Base-by-base conservation (phyloP, 805 yeast genomes). In the Metschnikowia dekortorum region DNA sequence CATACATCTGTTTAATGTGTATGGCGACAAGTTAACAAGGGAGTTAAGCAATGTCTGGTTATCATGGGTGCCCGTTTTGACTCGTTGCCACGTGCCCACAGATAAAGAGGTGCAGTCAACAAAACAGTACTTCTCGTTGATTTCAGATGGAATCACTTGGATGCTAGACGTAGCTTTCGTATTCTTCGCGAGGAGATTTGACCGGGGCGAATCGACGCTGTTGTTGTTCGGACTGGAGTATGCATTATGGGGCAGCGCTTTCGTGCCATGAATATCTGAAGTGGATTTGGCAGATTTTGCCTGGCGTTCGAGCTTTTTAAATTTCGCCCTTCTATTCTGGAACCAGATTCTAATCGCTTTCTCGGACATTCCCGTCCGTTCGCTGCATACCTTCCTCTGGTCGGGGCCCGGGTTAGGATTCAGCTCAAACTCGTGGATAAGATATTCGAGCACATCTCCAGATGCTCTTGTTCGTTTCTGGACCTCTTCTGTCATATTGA, bases 281-380 rank as follows among this genome's bases (percentile, higher is more conserved):
- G 13, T 28, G 34, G 48, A 29, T 36, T 51, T 57, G 32, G 46
- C 52, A 3, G 53, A 47, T 40, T 57, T 55, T 16, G 58, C 69
- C 64, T 76, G 67, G 50, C 83, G 76, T 58, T 83, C 87, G 60
- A 79, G 66, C 66, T 86, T 86, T 60, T 90, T 75, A 40, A 82
- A 76, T 63, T 87, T 87, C 18, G 94, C 94, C 54, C 97, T 71
- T 59, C 91, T 73, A 64, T 89, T 89, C 66, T 90, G 97, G 61
- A 89, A 90, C 97, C 97, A 90, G 39, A 90, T 90, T 49, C 96
- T 76, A 2, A 90, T 96, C 11, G 91, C 88, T 54, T 94, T 79
- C 59, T 90, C 96, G 11, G 90, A 81, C 87, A 89, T 84, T 16
- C 85, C 87, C 1, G 95, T 87, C 53, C 76, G 76, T 2, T 78